phyloP scores from a whole-genome alignment of 2,329 filamentous ascomycete species.

The Onygena corvina region DNA sequence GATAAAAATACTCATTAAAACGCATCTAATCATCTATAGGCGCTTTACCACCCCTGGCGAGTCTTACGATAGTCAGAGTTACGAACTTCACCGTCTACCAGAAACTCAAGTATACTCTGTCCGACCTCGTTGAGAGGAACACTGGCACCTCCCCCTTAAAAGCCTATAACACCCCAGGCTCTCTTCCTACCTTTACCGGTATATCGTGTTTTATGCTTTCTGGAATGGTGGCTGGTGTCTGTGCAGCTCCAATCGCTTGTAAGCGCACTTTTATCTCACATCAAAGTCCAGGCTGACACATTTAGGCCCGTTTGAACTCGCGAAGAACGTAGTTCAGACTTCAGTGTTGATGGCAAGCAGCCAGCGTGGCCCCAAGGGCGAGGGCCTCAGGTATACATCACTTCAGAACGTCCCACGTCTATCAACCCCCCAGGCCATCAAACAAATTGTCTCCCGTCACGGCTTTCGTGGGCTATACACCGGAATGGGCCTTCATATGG shows the following conservation, averaged over 20 bases:
- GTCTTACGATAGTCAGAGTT: constrained; percentile 36
- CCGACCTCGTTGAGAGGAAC: constrained; percentile 28
- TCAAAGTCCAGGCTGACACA: not conserved
- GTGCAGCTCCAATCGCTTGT: constrained; percentile 36
- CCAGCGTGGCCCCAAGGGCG: constrained; percentile 29
- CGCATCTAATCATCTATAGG: constrained; percentile 21
- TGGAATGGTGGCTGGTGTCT: constrained; percentile 33
- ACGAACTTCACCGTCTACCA: constrained; percentile 38
- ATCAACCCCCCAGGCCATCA: constrained; percentile 32
- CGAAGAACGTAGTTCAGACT: constrained; percentile 40
- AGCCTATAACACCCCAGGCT: constrained; percentile 33
- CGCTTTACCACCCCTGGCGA: constrained; percentile 34
- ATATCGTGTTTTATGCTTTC: constrained; percentile 33
- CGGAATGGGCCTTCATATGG: constrained; percentile 34
- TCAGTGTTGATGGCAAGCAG: constrained; percentile 34
- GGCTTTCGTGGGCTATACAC: constrained; percentile 36
- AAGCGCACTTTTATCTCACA: constrained; percentile 16
- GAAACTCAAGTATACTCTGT: constrained; percentile 31
- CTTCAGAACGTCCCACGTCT: constrained; percentile 31
- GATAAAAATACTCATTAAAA: not conserved
- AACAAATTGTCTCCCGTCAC: constrained; percentile 33
- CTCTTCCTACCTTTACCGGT: constrained; percentile 31
- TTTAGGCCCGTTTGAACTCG: constrained; percentile 36
- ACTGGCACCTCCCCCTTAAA: constrained; percentile 33
- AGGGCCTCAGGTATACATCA: constrained; percentile 23